phyloP scores from a whole-genome alignment of 2,329 filamentous ascomycete species.

The Chaetomium olivaceum region DNA sequence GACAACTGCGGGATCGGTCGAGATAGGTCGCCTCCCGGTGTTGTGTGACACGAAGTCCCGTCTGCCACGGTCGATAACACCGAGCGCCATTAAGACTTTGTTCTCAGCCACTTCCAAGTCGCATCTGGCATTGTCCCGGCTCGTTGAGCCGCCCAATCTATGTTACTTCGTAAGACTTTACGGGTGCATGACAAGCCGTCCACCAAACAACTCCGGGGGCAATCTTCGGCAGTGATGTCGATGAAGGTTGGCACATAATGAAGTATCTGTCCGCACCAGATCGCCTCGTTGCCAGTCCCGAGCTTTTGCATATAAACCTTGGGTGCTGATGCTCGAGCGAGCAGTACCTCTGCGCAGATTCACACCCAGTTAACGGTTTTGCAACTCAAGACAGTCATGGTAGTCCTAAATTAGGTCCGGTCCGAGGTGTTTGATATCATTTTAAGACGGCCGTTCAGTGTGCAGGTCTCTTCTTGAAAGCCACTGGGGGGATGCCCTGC shows the following conservation, averaged over 20 bases:
- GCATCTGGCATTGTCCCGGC: background rate
- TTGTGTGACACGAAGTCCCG: background rate
- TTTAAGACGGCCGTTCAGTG: background rate
- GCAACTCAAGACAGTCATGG: background rate
- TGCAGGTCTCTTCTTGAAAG: background rate
- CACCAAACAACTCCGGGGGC: no score
- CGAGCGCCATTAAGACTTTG: background rate
- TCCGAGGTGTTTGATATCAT: background rate
- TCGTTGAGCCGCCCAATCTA: background rate
- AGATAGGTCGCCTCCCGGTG: background rate
- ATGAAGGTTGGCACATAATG: no score
- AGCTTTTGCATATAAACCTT: background rate
- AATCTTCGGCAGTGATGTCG: no score
- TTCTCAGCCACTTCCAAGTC: background rate
- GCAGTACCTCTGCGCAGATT: background rate
- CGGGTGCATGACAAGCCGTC: background rate
- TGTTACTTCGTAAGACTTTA: background rate
- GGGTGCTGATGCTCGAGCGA: no score
- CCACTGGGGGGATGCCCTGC: background rate
- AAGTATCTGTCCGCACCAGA: no score
- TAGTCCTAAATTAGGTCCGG: background rate
- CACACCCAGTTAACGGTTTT: background rate
- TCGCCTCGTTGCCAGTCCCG: no score
- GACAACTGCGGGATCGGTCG: background rate
- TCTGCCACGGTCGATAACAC: background rate